These are phyloP conservation scores for Citrus inodora DNA, from an alignment of 345 rosid genomes.

Conservation along the genomic window DNA sequence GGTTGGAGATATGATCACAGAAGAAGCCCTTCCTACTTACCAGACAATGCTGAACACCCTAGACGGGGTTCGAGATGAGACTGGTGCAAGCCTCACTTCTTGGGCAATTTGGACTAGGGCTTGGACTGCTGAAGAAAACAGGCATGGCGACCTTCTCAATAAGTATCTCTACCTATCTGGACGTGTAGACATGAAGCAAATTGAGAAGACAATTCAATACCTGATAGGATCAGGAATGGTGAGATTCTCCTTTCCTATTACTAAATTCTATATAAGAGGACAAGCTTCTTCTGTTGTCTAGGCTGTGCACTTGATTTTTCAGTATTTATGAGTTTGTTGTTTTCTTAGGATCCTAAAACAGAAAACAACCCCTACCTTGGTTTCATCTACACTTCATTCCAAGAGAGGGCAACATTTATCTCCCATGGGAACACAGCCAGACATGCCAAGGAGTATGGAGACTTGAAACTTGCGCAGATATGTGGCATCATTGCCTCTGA, in stretches of 20 bases:
- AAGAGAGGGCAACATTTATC: slow-evolving; percentile 74
- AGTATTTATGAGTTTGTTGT: slow-evolving; percentile 2
- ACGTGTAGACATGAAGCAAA: slow-evolving; percentile 70
- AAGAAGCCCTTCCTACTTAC: slow-evolving; percentile 75
- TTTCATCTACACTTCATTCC: slow-evolving; percentile 74
- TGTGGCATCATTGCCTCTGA: slow-evolving; percentile 71
- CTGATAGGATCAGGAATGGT: slow-evolving; percentile 77
- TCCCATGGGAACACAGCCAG: slow-evolving; percentile 80
- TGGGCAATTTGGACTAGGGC: slow-evolving; percentile 79
- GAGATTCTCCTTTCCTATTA: slow-evolving; percentile 11
- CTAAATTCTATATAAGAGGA: neutral
- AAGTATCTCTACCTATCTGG: slow-evolving; percentile 72
- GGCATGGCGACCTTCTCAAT: slow-evolving; percentile 73
- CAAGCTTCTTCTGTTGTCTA: neutral
- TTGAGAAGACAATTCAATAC: slow-evolving; percentile 73
- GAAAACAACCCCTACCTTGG: slow-evolving; percentile 76
- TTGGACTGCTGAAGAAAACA: slow-evolving; percentile 79
- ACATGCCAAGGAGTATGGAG: slow-evolving; percentile 58
- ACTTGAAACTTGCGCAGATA: slow-evolving; percentile 58
- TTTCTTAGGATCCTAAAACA: slow-evolving; percentile 61
- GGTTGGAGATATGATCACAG: slow-evolving; percentile 78
- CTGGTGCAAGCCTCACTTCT: slow-evolving; percentile 61
- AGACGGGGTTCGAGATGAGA: slow-evolving; percentile 70
- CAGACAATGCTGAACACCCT: slow-evolving; percentile 73
- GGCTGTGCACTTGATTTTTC: neutral